A percentile compares a stretch with the other conserved stretches of the same genome.
Evolutionary conservation across 148 eudicot species (phyloP).

Genomic region (Limonium bicolor): DNA sequence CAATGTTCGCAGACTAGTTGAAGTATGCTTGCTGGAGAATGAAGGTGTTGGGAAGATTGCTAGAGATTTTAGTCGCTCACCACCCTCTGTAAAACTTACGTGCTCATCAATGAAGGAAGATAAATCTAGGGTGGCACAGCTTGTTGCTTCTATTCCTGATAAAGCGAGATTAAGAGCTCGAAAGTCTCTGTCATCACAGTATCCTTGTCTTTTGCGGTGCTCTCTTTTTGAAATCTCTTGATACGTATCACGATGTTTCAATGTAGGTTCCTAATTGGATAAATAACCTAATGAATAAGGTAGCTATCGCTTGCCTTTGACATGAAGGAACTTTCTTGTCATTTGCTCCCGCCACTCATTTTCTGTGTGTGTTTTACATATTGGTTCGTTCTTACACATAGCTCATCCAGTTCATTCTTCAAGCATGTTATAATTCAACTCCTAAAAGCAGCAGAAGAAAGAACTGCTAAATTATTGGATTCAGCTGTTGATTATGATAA

Average conservation of each 20-base stretch:
- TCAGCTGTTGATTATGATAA: slow-evolving; percentile 8
- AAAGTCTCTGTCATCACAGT: slow-evolving; percentile 75
- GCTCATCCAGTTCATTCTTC: slow-evolving; percentile 45
- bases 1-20: slow-evolving; percentile 45
- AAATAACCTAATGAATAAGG: too few relatives aligned
- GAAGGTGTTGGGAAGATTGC: slow-evolving; percentile 47
- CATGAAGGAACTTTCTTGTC: too few relatives aligned
- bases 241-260: too few relatives aligned
- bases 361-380: too few relatives aligned
- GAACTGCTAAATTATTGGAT: slow-evolving; percentile 16
- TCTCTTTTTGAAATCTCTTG: too few relatives aligned
- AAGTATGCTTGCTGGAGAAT: slow-evolving; percentile 57
- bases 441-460: slow-evolving; percentile 52
- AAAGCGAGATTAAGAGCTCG: slow-evolving; percentile 54
- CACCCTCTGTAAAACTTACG: slow-evolving; percentile 19
- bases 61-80: slow-evolving; percentile 30
- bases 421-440: slow-evolving; percentile 49
- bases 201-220: slow-evolving; percentile 45
- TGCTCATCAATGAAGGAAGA: slow-evolving; percentile 18
- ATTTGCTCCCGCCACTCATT: background rate
- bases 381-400: background rate
- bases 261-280: too few relatives aligned
- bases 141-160: slow-evolving; percentile 81
- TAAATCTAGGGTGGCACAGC: slow-evolving; percentile 53
- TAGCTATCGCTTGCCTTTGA: too few relatives aligned